These are phyloP conservation scores for Xylaria sp. DNA, from an alignment of 2,329 filamentous ascomycete genomes.

Conservation along the genomic window DNA sequence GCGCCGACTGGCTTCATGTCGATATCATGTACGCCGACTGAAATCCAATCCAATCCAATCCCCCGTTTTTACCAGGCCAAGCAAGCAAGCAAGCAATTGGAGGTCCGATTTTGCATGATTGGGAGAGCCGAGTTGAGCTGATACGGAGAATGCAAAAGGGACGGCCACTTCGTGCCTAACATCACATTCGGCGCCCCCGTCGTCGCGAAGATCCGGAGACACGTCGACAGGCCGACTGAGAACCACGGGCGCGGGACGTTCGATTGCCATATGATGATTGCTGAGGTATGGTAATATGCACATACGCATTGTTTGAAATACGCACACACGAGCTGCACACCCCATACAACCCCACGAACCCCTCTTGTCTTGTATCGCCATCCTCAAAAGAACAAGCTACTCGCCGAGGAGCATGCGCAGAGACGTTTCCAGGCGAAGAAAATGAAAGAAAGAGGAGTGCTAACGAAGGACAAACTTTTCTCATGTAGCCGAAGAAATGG, in stretches of 20 bases:
- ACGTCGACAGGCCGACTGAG: slow-evolving; percentile 79
- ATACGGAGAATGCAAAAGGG: slow-evolving; percentile 68
- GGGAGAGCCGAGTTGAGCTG: slow-evolving; percentile 15
- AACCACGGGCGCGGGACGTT: slow-evolving; percentile 88
- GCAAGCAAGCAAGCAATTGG: slow-evolving; percentile 6
- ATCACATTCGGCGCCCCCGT: slow-evolving; percentile 97
- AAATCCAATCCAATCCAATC: background rate
- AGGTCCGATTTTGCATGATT: background rate
- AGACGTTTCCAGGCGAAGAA: background rate
- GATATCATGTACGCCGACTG: slow-evolving; percentile 77
- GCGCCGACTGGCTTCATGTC: slow-evolving; percentile 93
- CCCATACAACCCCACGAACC: background rate
- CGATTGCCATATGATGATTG: slow-evolving; percentile 99
- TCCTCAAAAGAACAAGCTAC: background rate
- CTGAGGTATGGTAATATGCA: slow-evolving; percentile 74
- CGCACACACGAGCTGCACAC: background rate
- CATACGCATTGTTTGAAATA: background rate
- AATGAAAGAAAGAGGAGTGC: slow-evolving; percentile 5
- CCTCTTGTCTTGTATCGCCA: background rate
- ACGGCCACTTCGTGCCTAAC: slow-evolving; percentile 98
- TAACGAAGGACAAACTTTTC: slow-evolving; percentile 2
- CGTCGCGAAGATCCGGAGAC: slow-evolving; percentile 89
- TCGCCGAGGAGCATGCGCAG: background rate
- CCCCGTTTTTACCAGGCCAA: background rate
- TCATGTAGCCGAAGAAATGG: slow-evolving; percentile 90